Conservation (phyloP, 163 green algal species). For the Scenedesmus sp. region DNA sequence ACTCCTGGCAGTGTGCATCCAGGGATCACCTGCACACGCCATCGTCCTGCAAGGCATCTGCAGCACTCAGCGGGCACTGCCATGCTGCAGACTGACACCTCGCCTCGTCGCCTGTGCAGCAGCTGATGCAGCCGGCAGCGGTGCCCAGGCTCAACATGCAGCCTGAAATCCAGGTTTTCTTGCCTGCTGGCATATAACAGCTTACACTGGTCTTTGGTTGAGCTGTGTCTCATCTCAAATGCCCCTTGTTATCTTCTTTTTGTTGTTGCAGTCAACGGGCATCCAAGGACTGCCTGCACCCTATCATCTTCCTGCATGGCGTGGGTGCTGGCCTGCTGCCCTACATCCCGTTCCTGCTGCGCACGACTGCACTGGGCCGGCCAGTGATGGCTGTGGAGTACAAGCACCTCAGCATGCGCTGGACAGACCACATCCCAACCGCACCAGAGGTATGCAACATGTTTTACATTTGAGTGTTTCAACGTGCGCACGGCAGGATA, state of each 20-base stretch:
- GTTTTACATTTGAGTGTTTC: neutral
- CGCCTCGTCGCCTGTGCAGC: no score
- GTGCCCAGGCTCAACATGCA: no score
- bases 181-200: neutral
- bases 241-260: neutral
- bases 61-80: no score
- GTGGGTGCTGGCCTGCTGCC: conserved; percentile 60
- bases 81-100: no score
- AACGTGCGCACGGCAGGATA: no score
- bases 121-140: no score
- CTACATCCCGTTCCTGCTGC: conserved; percentile 62
- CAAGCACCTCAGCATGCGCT: conserved; percentile 63
- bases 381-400: conserved; percentile 59
- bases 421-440: conserved; percentile 47
- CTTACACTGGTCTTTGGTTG: no score
- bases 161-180: no score
- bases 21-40: neutral
- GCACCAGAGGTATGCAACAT: conserved; percentile 31
- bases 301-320: conserved; percentile 49
- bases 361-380: conserved; percentile 45
- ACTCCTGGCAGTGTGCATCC: neutral
- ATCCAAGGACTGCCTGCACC: conserved; percentile 9
- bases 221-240: no score
- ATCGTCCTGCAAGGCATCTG: conserved; percentile 27
- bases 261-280: neutral